Evolutionary conservation across 768 basidiomycete species (phyloP).

Genomic region (Boletus eberwhitei): DNA sequence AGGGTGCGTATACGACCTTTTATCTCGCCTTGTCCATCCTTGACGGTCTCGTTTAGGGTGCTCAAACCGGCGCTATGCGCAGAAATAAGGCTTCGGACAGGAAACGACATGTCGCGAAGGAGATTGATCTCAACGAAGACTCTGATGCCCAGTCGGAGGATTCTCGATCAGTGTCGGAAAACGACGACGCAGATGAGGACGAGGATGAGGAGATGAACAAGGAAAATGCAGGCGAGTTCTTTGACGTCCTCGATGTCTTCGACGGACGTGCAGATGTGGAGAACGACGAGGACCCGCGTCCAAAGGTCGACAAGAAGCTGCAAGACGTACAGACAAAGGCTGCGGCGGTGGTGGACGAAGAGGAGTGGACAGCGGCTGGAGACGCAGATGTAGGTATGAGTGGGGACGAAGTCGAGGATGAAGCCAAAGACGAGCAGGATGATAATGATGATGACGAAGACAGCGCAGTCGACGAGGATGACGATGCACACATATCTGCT

Average conservation of each 20-base stretch:
- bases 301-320: conserved; percentile 7
- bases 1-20: conserved; percentile 4
- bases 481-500: conserved; percentile 46
- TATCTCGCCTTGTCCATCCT: neutral
- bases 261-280: conserved; percentile 54
- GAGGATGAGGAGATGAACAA: conserved; percentile 47
- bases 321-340: conserved; percentile 48
- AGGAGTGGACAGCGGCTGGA: conserved; percentile 25
- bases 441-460: conserved; percentile 17
- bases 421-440: conserved; percentile 7
- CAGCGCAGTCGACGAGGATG: conserved; percentile 30
- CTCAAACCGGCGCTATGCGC: conserved; percentile 17
- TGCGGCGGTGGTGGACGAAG: conserved; percentile 41
- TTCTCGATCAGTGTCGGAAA: conserved; percentile 14
- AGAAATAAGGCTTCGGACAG: conserved; percentile 25
- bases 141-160: conserved; percentile 30
- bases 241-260: conserved; percentile 63
- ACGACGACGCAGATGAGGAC: conserved; percentile 29
- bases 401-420: conserved; percentile 37
- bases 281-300: conserved; percentile 4
- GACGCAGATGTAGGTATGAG: conserved; percentile 30
- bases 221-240: conserved; percentile 50
- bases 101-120: conserved; percentile 37
- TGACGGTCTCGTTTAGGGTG: conserved; percentile 10
- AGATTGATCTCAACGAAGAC: conserved; percentile 68